phyloP scores from a whole-genome alignment of 441 rosid species.

The Populus hybrid region DNA sequence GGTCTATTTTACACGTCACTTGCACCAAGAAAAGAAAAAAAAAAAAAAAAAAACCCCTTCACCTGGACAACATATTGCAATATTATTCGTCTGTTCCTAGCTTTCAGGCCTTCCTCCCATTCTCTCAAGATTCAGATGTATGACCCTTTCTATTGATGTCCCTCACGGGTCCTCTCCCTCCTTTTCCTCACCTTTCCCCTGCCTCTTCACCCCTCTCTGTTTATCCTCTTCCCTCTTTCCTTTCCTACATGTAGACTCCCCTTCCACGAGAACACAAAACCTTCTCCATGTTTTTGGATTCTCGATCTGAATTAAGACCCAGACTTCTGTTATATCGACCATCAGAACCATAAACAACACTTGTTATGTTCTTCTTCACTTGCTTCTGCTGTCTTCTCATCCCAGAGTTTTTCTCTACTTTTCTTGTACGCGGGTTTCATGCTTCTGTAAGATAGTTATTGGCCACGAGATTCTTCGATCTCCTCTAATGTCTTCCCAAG shows the following conservation, averaged over 20 bases:
- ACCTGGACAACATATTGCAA: not conserved
- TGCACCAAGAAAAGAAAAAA: not conserved
- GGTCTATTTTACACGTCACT: not conserved
- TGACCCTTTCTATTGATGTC: too few species aligned
- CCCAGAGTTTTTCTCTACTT: not conserved
- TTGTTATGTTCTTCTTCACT: not conserved
- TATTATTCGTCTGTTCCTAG: not conserved
- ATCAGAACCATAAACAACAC: not conserved
- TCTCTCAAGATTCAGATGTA: too few species aligned
- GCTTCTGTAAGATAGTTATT: too few species aligned
- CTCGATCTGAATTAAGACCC: not conserved
- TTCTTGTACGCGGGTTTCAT: not conserved
- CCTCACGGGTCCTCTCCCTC: too few species aligned
- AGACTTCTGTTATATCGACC: not conserved
- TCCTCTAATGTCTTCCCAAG: not conserved
- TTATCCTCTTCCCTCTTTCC: too few species aligned
- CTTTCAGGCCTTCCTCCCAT: not conserved
- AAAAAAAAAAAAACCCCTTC: too few species aligned
- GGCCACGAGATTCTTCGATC: too few species aligned
- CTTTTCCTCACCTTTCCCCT: too few species aligned
- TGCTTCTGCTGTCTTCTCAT: not conserved
- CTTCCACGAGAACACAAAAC: not conserved
- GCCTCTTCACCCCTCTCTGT: not conserved
- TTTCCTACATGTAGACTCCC: too few species aligned
- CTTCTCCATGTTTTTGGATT: not conserved